A percentile compares a stretch with the other conserved stretches of the same genome.
Conservation (phyloP, 2,329 filamentous ascomycete species). For the Tolypocladium nubicola region DNA sequence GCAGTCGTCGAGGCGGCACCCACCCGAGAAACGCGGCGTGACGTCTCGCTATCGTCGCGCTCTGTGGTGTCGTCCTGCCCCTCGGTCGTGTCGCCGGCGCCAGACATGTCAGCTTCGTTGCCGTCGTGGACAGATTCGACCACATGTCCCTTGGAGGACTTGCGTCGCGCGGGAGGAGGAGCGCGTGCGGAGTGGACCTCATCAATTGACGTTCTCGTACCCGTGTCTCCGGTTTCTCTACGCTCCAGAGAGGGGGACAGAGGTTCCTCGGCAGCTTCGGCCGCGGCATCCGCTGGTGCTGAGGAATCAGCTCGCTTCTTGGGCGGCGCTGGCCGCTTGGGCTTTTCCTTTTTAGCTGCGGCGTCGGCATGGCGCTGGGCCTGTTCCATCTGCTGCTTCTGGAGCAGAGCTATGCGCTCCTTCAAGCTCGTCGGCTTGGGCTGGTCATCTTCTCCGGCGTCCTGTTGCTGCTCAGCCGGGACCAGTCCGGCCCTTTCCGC, state of each 20-base stretch:
- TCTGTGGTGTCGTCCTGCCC: slow-evolving; percentile 53
- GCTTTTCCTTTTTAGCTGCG: slow-evolving; percentile 74
- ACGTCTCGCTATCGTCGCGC: slow-evolving; percentile 59
- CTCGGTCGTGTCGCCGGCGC: slow-evolving; percentile 53
- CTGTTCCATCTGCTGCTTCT: slow-evolving; percentile 89
- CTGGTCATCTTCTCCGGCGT: slow-evolving; percentile 58
- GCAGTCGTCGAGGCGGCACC: slow-evolving; percentile 21
- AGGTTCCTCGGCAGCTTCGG: slow-evolving; percentile 17
- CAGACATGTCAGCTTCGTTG: slow-evolving; percentile 56
- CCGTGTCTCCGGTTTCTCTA: slow-evolving; percentile 35
- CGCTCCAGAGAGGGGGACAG: slow-evolving; percentile 28
- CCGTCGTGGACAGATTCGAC: slow-evolving; percentile 42
- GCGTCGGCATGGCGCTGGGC: slow-evolving; percentile 72
- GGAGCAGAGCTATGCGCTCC: slow-evolving; percentile 85
- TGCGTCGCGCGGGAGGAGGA: slow-evolving; percentile 37
- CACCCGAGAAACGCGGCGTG: slow-evolving; percentile 23
- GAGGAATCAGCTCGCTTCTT: slow-evolving; percentile 52
- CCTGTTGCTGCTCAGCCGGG: slow-evolving; percentile 30
- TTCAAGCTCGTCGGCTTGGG: slow-evolving; percentile 91
- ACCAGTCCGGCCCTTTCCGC: slow-evolving; percentile 57
- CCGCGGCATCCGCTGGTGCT: slow-evolving; percentile 17
- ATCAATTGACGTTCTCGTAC: slow-evolving; percentile 41
- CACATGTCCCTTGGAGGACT: slow-evolving; percentile 35
- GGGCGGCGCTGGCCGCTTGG: slow-evolving; percentile 56
- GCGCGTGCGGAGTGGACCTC: slow-evolving; percentile 20